A percentile compares a stretch with the other conserved stretches of the same genome.
These are phyloP conservation scores for Colletotrichum coccodes DNA, from an alignment of 2,329 filamentous ascomycete species.

Conservation along the genomic window DNA sequence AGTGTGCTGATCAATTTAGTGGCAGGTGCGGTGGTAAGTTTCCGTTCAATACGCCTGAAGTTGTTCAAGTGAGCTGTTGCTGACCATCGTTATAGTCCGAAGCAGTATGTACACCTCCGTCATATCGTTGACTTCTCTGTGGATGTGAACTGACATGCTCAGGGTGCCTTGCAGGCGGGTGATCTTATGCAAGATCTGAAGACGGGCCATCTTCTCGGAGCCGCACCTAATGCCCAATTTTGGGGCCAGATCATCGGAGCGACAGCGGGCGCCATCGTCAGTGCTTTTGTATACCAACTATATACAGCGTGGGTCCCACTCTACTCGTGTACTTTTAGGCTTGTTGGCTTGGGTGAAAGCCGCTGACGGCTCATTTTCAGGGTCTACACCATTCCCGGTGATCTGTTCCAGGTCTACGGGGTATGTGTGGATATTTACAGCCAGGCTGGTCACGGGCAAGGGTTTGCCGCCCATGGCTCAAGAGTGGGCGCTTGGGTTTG, in stretches of 20 bases:
- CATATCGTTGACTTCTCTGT: background rate
- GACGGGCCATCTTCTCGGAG: constrained; percentile 91
- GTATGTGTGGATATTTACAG: constrained; percentile 98
- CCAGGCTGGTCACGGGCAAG: constrained; percentile 89
- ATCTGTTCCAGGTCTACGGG: constrained; percentile 91
- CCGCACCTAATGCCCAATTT: constrained; percentile 93
- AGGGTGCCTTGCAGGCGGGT: constrained; percentile 88
- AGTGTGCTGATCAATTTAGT: constrained; percentile 96
- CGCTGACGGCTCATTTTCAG: constrained; percentile 44
- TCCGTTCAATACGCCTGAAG: background rate
- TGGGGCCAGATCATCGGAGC: constrained; percentile 95
- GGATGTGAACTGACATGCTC: constrained; percentile 14
- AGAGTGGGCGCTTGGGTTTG: constrained; percentile 82
- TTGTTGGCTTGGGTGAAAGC: background rate
- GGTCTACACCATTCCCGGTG: constrained; percentile 89
- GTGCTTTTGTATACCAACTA: constrained; percentile 86
- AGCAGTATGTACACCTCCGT: constrained; percentile 43
- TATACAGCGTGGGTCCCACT: constrained; percentile 70
- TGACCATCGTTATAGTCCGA: constrained; percentile 45
- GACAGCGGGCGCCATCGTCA: constrained; percentile 85
- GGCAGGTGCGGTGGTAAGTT: constrained; percentile 79
- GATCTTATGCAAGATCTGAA: constrained; percentile 98
- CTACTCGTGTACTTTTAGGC: background rate
- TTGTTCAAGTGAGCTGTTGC: background rate
- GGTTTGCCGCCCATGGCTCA: constrained; percentile 86